Evolutionary conservation across 805 yeast species (phyloP), one percentile per base, ranked within the genome.

Genomic region (Cyberlindnera maritima): DNA sequence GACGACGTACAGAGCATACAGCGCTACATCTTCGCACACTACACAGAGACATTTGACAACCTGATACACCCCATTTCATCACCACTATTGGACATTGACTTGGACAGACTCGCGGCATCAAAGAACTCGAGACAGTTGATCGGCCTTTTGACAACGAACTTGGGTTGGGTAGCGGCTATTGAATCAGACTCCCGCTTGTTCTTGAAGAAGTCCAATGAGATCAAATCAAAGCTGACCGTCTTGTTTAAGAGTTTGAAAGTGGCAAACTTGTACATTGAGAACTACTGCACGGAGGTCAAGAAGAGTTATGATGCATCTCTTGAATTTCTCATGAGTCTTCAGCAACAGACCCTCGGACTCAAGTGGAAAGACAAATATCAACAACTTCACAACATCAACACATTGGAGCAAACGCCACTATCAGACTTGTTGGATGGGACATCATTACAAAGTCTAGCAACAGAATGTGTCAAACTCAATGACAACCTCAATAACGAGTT

Each of bases 91-190:
- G 71, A 70, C 37, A 45, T 60, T 6, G 54, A 56, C 36, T 41
- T 57, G 40, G 50, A 50, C 1, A 40, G 44, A 3, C 52, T 54
- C 3, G 43, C 55, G 3, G 41, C 53, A 9, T 23, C 54, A 4
- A 54, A 54, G 39, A 55, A 57, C 36, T 43, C 58, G 12, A 53
- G 58, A 33, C 62, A 58, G 15, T 23, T 59, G 23, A 47, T 52
- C 1, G 64, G 71, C 25, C 56, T 68, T 11, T 51, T 78, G n/a
- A 72, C 75, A 8, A 58, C 72, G 1, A 75, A 76, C 52, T 63
- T 72, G n/a, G 76, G 75, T 0, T 80, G 84, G 84, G 62, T 77
- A 15, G 66, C 72, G 20, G 75, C 78, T 1, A 51, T 78, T 18
- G 64, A 69, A 32, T 70, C 72, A 2, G 77, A 75, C 49, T 56